Evolutionary conservation across 257 asterid species (phyloP).

Genomic region (Nemophila menziesii): DNA sequence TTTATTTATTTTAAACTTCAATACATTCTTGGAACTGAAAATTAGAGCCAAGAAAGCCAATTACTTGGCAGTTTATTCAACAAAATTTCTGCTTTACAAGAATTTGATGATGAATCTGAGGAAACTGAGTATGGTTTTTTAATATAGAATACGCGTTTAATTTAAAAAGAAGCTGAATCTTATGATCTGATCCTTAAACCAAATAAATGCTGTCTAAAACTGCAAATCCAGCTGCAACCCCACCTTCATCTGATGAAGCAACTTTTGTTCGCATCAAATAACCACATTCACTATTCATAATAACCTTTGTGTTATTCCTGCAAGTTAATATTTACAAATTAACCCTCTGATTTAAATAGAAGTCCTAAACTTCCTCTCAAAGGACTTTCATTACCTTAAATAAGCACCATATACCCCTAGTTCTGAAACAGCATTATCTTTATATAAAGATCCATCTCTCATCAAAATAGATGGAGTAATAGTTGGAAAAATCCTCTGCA

Average conservation of each 20-base stretch:
- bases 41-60: background rate
- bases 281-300: constrained; percentile 51
- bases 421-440: constrained; percentile 69
- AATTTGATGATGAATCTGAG: too few relatives aligned
- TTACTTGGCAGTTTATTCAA: too few relatives aligned
- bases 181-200: constrained; percentile 10
- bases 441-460: constrained; percentile 62
- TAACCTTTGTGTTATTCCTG: constrained; percentile 52
- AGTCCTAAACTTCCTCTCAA: too few relatives aligned
- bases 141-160: too few relatives aligned
- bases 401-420: constrained; percentile 76
- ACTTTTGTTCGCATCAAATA: constrained; percentile 95
- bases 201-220: constrained; percentile 85
- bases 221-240: constrained; percentile 93
- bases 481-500: constrained; percentile 92
- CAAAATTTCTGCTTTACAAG: too few relatives aligned
- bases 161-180: too few relatives aligned
- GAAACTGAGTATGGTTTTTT: too few relatives aligned
- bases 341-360: too few relatives aligned
- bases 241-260: constrained; percentile 90
- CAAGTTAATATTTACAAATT: too few relatives aligned
- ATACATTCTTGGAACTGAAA: background rate
- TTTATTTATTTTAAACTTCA: too few relatives aligned
- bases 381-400: constrained; percentile 42
- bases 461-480: constrained; percentile 57